phyloP scores from a whole-genome alignment of 495 filamentous ascomycete genomes.

The Aspergillus ellipticus region DNA sequence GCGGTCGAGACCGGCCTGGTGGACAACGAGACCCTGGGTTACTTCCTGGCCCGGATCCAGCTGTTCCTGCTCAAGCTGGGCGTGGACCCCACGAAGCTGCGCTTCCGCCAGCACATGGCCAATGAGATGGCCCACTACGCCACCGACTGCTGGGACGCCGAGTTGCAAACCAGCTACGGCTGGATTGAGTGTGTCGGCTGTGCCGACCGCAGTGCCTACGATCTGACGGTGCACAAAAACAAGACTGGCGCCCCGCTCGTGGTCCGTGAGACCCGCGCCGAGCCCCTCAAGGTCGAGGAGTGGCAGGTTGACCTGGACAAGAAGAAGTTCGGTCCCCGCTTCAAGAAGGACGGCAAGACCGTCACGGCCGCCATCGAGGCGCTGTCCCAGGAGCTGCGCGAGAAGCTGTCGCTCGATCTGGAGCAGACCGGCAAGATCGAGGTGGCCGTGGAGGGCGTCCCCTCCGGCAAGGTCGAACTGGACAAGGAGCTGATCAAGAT shows the following conservation, averaged over 20 bases:
- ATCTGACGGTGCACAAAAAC: slow-evolving; percentile 74
- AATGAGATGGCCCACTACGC: slow-evolving; percentile 86
- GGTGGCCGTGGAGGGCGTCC: slow-evolving; percentile 62
- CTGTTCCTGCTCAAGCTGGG: slow-evolving; percentile 69
- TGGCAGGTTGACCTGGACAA: slow-evolving; percentile 75
- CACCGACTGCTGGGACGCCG: slow-evolving; percentile 81
- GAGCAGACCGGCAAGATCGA: slow-evolving; percentile 61
- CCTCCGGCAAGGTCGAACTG: slow-evolving; percentile 64
- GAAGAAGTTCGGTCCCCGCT: slow-evolving; percentile 77
- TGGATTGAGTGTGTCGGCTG: slow-evolving; percentile 89
- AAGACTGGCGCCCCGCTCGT: slow-evolving; percentile 73
- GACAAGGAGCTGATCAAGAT: slow-evolving; percentile 67
- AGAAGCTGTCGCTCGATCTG: slow-evolving; percentile 64
- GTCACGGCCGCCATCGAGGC: slow-evolving; percentile 67
- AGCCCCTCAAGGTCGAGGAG: slow-evolving; percentile 67
- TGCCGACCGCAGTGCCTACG: slow-evolving; percentile 77
- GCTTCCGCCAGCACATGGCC: slow-evolving; percentile 82
- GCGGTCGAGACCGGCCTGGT: slow-evolving; percentile 66
- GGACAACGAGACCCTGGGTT: slow-evolving; percentile 84
- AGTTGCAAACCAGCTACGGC: slow-evolving; percentile 72
- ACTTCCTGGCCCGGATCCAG: slow-evolving; percentile 78
- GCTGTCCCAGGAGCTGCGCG: slow-evolving; percentile 64
- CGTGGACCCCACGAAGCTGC: slow-evolving; percentile 65
- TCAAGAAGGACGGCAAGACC: slow-evolving; percentile 75
- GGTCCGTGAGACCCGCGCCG: slow-evolving; percentile 62